Evolutionary conservation across 139 green algal species (phyloP).

Genomic region (Closterium sp.): DNA sequence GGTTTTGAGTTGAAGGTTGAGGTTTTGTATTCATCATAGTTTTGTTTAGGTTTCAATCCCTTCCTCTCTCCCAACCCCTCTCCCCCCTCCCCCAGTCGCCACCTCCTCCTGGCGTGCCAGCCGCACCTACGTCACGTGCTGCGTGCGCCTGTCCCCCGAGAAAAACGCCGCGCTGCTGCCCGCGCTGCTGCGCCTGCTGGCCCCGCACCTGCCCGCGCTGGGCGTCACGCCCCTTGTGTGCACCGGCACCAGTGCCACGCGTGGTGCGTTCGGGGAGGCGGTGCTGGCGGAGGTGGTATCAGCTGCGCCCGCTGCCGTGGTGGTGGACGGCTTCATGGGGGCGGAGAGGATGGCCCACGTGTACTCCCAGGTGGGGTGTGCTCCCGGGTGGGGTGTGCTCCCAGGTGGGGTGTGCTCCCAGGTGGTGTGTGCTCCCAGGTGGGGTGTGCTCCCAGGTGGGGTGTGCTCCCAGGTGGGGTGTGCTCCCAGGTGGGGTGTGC

Average conservation of each 20-base stretch:
- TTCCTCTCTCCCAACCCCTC: too few species aligned
- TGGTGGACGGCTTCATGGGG: constrained; percentile 21
- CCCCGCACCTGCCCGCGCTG: constrained; percentile 43
- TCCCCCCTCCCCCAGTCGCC: background rate
- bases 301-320: constrained; percentile 26
- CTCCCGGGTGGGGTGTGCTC: too few species aligned
- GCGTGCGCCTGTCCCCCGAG: constrained; percentile 72
- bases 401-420: too few species aligned
- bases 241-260: constrained; percentile 28
- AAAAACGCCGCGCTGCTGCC: constrained; percentile 81
- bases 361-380: constrained; percentile 52
- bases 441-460: too few species aligned
- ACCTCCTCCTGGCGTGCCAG: background rate
- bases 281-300: constrained; percentile 58
- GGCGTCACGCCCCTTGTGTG: constrained; percentile 61
- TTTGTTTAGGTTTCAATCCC: too few species aligned
- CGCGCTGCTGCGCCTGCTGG: constrained; percentile 59
- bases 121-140: constrained; percentile 65
- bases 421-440: too few species aligned
- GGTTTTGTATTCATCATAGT: too few species aligned
- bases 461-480: too few species aligned
- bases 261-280: constrained; percentile 59
- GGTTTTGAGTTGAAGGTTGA: too few species aligned
- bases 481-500: too few species aligned
- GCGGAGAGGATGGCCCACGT: constrained; percentile 64